These are phyloP conservation scores for Capsella rubella DNA, from an alignment of 441 rosid species.

Conservation along the genomic window DNA sequence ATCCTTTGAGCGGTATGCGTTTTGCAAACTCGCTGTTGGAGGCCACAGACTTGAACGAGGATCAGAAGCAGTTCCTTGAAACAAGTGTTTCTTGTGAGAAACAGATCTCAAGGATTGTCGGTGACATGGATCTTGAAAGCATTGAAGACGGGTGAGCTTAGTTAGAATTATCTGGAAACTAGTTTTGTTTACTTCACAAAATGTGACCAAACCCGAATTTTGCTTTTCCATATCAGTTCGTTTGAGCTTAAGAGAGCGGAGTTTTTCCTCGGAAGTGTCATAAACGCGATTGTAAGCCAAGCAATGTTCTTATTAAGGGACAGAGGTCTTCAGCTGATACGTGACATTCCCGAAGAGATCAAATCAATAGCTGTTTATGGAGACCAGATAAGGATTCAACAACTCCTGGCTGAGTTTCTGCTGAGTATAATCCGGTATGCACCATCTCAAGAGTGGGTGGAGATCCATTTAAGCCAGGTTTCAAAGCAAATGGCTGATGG, in stretches of 20 bases:
- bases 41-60: constrained; percentile 75
- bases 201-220: constrained; percentile 1
- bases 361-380: constrained; percentile 80
- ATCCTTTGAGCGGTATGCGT: constrained; percentile 78
- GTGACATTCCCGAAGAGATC: constrained; percentile 91
- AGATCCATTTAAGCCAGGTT: constrained; percentile 77
- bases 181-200: constrained; percentile 6
- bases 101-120: constrained; percentile 75
- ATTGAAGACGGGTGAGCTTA: constrained; percentile 84
- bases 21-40: constrained; percentile 82
- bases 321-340: constrained; percentile 82
- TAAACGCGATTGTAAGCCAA: constrained; percentile 95
- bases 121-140: constrained; percentile 67
- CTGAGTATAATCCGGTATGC: constrained; percentile 84
- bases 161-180: constrained; percentile 13
- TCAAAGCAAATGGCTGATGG: constrained; percentile 65
- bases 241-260: constrained; percentile 77
- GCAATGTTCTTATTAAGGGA: constrained; percentile 78
- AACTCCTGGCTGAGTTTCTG: constrained; percentile 87
- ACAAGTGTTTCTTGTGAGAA: constrained; percentile 89
- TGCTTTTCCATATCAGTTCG: constrained; percentile 55
- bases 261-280: constrained; percentile 79
- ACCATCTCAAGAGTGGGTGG: constrained; percentile 89
- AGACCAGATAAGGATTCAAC: constrained; percentile 91
- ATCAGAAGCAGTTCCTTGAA: constrained; percentile 91